Base-by-base conservation (phyloP, 2,329 filamentous ascomycete species). In the Claviceps paspali region DNA sequence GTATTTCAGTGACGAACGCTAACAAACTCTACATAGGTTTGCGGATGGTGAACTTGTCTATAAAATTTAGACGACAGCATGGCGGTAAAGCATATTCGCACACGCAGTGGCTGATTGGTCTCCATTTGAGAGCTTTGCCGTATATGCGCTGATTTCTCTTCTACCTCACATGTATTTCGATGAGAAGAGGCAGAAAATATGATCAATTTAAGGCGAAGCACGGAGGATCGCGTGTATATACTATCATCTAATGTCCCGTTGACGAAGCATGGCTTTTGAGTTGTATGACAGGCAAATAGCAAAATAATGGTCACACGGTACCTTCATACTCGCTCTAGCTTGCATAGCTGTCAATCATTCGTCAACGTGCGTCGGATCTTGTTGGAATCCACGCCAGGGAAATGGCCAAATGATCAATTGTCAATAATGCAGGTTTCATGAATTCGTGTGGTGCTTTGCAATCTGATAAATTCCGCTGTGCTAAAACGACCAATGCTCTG, bases 41-140 rank as follows among this genome's bases (percentile, higher is more conserved):
- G 64, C 67, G 9, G 67, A 68, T 49, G 78, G 77, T 29, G 70
- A 79, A 35, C 63, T 77, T 42, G 75, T 83, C 31, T 83, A 82
- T 56, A 79, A 79, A 59, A 73, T 84, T 39, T 83, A 59, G 58
- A 10, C 6, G 10, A 8, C 14, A 29, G 15, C 29, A 11, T 33
- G 19, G 34, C 35, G 39, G 18, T 22, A 39, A 24, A 38, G n/a
- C 2, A 7, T 5, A 12, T 30, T 7, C 14, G 11, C 11, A 24
- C 21, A 18, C n/a, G 18, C 3, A 14, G 12, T 29, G 12, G n/a
- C 12, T 23, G 8, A 2, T 31, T 14, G 7, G 21, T 21, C 7
- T 14, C 3, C 17, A 3, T 18, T 15, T 6, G 10, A 26, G 5
- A 8, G 27, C 12, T 8, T 29, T 21, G 17, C 26, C 10, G 18